Evolutionary conservation across 2,329 filamentous ascomycete species (phyloP), one percentile per base, ranked within the genome.

Genomic region (Pestalotiopsis sp.): DNA sequence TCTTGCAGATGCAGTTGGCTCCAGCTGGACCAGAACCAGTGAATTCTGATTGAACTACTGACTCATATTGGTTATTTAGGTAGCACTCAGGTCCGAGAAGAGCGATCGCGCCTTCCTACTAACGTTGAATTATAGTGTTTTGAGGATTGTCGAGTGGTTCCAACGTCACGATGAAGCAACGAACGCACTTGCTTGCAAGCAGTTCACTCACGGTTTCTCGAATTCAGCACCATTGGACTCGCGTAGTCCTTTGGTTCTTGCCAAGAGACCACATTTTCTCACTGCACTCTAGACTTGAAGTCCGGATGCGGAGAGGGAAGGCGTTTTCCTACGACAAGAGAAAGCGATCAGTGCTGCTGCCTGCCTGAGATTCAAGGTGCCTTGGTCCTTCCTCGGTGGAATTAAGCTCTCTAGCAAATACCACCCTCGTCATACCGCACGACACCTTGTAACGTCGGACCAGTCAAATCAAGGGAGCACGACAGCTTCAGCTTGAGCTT

Each of bases 261-360:
- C 74, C 75, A 73, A 71, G 71, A 75, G 73, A 27, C 70, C 72
- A 73, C 75, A 78, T 86, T 86, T 86, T 84, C 86, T 87, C 86
- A 85, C 84, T 86, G 80, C 83, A 80, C 72, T 74, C 79, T 77
- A 74, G 79, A 82, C 84, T 82, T 81, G 69, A 78, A 68, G 85
- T 78, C 78, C 77, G 79, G 84, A 74, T 82, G 85, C 73, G 82
- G 86, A 83, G 86, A 86, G 86, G 84, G 78, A 69, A 31, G 20
- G 5, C 23, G 25, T 36, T 13, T n/a, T 27, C 57, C n/a, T 17
- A 39, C 13, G 7, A 25, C 2, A 4, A 27, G 13, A 27, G 57
- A 59, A 6, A 59, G n/a, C 11, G 25, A 11, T 14, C 20, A 52
- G 20, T 6, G 14, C 20, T 20, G 45, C 45, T 52, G 20, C 9